Conservation (phyloP, 2,329 filamentous ascomycete genomes). For the Colletotrichum tropicicola region DNA sequence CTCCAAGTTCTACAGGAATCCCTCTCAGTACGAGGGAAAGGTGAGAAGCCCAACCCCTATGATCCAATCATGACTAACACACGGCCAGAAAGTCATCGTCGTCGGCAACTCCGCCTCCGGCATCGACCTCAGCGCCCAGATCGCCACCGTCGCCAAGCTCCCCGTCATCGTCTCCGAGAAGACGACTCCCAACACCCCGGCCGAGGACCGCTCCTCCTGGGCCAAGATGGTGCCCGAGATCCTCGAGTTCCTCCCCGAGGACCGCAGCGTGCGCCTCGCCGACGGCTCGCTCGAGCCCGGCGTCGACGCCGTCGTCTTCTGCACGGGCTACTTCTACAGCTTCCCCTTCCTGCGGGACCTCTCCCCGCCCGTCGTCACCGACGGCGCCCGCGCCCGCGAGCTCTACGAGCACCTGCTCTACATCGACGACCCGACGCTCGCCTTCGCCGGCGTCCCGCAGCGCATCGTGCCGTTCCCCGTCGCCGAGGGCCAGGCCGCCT, state of each 20-base stretch:
- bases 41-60: slow-evolving; percentile 33
- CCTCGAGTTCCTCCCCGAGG: slow-evolving; percentile 51
- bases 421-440: slow-evolving; percentile 69
- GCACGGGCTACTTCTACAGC: slow-evolving; percentile 89
- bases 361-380: slow-evolving; percentile 59
- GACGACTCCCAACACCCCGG: slow-evolving; percentile 37
- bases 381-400: slow-evolving; percentile 67
- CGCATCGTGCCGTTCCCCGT: slow-evolving; percentile 78
- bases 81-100: slow-evolving; percentile 68
- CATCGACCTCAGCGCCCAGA: slow-evolving; percentile 72
- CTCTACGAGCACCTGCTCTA: slow-evolving; percentile 78
- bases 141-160: slow-evolving; percentile 59
- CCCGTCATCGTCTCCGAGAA: slow-evolving; percentile 66
- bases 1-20: slow-evolving; percentile 73
- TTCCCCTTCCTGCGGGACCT: slow-evolving; percentile 74
- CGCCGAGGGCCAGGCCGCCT: slow-evolving; percentile 73
- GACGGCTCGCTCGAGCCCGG: slow-evolving; percentile 71
- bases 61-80: neutral
- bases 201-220: slow-evolving; percentile 38
- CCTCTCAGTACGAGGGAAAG: slow-evolving; percentile 42
- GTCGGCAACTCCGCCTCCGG: slow-evolving; percentile 79
- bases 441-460: slow-evolving; percentile 72
- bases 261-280: slow-evolving; percentile 65
- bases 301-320: slow-evolving; percentile 84
- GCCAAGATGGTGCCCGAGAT: slow-evolving; percentile 53